These are phyloP conservation scores for Suhomyces xylopsoci DNA, from an alignment of 805 yeast genomes.

Conservation along the genomic window DNA sequence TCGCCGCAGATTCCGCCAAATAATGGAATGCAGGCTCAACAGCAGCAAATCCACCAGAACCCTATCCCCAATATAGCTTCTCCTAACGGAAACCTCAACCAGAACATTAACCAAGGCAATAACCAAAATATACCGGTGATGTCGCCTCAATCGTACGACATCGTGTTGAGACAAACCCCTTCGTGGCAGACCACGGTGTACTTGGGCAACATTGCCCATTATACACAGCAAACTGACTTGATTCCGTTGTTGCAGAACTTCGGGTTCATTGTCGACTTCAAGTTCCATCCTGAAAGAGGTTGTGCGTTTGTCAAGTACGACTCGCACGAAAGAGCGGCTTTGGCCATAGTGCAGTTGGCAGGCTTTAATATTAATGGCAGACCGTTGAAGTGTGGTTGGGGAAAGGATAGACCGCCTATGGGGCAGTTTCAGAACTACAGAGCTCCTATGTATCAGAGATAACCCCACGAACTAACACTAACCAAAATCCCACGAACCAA, in stretches of 20 bases:
- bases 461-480: conserved; percentile 12
- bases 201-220: conserved; percentile 80
- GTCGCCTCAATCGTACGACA: conserved; percentile 62
- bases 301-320: conserved; percentile 89
- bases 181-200: conserved; percentile 84
- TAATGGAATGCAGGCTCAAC: conserved; percentile 3
- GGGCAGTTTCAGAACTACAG: conserved; percentile 24
- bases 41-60: conserved; percentile 3
- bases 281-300: conserved; percentile 75
- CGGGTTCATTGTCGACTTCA: conserved; percentile 79
- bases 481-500: no score
- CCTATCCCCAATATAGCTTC: conserved; percentile 2
- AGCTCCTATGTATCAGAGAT: conserved; percentile 27
- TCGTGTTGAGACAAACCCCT: conserved; percentile 74
- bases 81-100: conserved; percentile 3
- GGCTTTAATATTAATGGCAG: conserved; percentile 76
- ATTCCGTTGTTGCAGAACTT: conserved; percentile 72
- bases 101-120: neutral
- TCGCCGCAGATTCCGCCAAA: conserved; percentile 1
- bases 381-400: conserved; percentile 84
- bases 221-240: conserved; percentile 68
- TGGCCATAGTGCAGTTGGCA: conserved; percentile 75
- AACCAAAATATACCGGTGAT: conserved; percentile 24
- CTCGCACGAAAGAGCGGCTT: conserved; percentile 83
- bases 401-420: conserved; percentile 51